Conservation (phyloP, 257 asterid species). For the Leonotis leonurus region DNA sequence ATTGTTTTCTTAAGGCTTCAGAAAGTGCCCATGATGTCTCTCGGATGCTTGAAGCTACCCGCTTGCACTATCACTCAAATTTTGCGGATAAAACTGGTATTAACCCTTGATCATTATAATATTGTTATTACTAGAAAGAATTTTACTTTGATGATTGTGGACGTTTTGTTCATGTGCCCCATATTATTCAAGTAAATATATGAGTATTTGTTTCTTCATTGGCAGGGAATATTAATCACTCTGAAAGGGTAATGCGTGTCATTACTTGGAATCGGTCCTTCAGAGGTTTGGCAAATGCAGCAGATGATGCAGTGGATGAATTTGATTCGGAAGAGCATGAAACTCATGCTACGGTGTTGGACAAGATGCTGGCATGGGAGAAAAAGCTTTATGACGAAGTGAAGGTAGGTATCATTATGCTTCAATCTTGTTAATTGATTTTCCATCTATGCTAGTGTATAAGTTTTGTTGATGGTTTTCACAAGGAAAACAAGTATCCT, state of each 20-base stretch:
- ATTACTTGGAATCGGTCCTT: constrained; percentile 97
- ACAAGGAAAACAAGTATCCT: neutral
- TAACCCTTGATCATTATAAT: neutral
- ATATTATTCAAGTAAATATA: neutral
- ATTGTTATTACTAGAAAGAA: neutral
- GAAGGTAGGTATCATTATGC: constrained; percentile 53
- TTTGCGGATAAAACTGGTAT: constrained; percentile 90
- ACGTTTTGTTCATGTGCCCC: neutral
- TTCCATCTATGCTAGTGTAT: neutral
- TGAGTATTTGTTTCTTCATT: constrained; percentile 4
- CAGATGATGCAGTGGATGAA: constrained; percentile 65
- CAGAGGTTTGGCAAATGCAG: constrained; percentile 46
- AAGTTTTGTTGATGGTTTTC: neutral
- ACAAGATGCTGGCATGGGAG: constrained; percentile 99
- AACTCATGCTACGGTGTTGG: constrained; percentile 95
- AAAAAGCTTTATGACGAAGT: constrained; percentile 97
- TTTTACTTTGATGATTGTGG: too few relatives aligned
- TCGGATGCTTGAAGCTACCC: constrained; percentile 88
- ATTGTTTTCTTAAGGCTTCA: constrained; percentile 81
- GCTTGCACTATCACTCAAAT: constrained; percentile 92
- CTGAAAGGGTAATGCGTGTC: constrained; percentile 92
- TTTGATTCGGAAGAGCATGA: constrained; percentile 87
- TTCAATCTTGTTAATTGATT: neutral
- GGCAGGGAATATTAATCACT: constrained; percentile 88
- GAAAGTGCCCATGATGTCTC: constrained; percentile 92